These are phyloP conservation scores for Fusarium agapanthi DNA, from an alignment of 2,329 filamentous ascomycete genomes.

Conservation along the genomic window DNA sequence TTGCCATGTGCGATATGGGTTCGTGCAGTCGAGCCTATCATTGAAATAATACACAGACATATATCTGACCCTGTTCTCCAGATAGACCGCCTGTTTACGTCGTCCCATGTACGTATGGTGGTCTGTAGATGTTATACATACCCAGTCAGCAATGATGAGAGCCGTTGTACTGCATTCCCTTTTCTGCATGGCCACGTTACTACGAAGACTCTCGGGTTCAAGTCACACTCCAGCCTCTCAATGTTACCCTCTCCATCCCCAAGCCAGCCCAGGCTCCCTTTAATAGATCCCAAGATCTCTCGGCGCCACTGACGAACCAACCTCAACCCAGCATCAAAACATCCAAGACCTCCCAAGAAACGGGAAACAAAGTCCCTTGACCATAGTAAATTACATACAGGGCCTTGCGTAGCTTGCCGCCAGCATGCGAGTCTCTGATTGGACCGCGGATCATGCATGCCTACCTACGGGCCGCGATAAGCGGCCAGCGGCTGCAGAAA, in stretches of 20 bases:
- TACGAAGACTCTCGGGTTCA: not conserved
- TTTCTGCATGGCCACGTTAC: not conserved
- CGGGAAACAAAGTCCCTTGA: constrained; percentile 25
- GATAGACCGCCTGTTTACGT: not conserved
- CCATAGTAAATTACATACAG: constrained; percentile 16
- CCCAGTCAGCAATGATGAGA: not conserved
- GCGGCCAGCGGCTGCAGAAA: constrained; percentile 43
- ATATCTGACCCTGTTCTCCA: not conserved
- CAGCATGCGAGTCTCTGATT: constrained; percentile 10
- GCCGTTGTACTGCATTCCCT: not conserved
- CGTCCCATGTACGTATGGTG: not conserved
- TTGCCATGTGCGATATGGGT: constrained; percentile 22
- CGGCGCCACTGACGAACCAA: constrained; percentile 24
- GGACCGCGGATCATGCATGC: constrained; percentile 22
- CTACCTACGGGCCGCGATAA: constrained; percentile 31
- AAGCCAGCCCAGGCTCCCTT: not conserved
- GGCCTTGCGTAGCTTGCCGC: constrained; percentile 4
- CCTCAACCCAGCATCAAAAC: constrained; percentile 15
- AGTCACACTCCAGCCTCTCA: constrained; percentile 1
- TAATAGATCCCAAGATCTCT: constrained; percentile 28
- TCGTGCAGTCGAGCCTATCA: not conserved
- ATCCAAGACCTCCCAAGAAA: constrained; percentile 17
- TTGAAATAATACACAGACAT: not conserved
- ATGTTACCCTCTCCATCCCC: not conserved
- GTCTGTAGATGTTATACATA: not conserved